phyloP scores from a whole-genome alignment of 805 yeast genomes.

The Suhomyces emberorum region DNA sequence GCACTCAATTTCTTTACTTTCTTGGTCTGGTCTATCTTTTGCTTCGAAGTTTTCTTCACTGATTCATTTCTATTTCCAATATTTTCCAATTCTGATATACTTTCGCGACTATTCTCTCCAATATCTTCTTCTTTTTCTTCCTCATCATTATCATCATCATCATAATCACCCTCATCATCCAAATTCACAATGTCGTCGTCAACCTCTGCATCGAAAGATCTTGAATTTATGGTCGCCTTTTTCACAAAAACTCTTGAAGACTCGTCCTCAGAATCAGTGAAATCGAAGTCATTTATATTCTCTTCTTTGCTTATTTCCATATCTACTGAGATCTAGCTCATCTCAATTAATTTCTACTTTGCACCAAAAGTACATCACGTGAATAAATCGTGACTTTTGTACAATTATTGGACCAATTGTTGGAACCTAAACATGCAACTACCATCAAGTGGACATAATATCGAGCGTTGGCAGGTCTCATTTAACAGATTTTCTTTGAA shows the following conservation, averaged over 20 bases:
- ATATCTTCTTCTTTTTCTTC: slow-evolving; percentile 13
- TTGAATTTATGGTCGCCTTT: background rate
- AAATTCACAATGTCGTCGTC: slow-evolving; percentile 15
- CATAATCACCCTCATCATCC: slow-evolving; percentile 15
- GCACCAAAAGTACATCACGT: too few relatives aligned
- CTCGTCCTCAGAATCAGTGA: slow-evolving; percentile 9
- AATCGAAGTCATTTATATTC: slow-evolving; percentile 7
- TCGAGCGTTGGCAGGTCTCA: too few relatives aligned
- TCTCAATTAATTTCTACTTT: too few relatives aligned
- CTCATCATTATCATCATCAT: slow-evolving; percentile 14
- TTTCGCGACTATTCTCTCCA: slow-evolving; percentile 9
- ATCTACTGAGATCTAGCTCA: too few relatives aligned
- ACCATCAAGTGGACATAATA: too few relatives aligned
- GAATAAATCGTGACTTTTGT: too few relatives aligned
- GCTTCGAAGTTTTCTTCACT: background rate
- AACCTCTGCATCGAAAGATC: background rate
- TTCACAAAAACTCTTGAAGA: slow-evolving; percentile 2
- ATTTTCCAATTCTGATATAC: background rate
- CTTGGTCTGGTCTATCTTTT: too few relatives aligned
- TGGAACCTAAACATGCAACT: too few relatives aligned
- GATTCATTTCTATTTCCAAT: slow-evolving; percentile 6
- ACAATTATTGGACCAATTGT: too few relatives aligned
- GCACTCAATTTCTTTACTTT: slow-evolving; percentile 57
- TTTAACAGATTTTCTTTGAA: too few relatives aligned
- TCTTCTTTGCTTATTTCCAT: too few relatives aligned